These are phyloP conservation scores for Myriosclerotinia curreyana DNA, from an alignment of 2,329 filamentous ascomycete genomes.

Conservation along the genomic window DNA sequence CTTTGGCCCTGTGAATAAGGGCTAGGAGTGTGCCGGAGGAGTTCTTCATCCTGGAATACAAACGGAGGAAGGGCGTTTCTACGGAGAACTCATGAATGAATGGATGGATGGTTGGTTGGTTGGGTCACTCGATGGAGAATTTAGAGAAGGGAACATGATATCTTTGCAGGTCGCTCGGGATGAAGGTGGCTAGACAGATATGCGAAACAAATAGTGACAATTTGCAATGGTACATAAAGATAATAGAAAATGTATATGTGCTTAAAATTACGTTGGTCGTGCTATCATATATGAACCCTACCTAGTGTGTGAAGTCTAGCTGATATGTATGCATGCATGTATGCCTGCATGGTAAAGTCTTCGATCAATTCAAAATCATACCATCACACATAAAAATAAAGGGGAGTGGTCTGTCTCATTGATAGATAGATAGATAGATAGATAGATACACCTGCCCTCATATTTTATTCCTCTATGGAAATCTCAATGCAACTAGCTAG, in stretches of 20 bases:
- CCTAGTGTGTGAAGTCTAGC: neutral
- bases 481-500: neutral
- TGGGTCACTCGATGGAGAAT: neutral
- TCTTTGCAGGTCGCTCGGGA: neutral
- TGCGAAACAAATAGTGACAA: neutral
- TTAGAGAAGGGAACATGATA: neutral
- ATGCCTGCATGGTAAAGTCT: neutral
- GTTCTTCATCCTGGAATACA: neutral
- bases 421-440: no score
- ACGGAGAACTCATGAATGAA: neutral
- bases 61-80: neutral
- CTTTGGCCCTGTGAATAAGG: neutral
- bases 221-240: neutral
- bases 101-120: neutral
- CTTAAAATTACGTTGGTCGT: neutral
- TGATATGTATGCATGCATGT: neutral
- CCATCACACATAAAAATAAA: neutral
- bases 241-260: conserved; percentile 10
- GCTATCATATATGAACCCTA: neutral
- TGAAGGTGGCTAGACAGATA: neutral
- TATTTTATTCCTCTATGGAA: neutral
- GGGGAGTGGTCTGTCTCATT: neutral
- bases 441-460: neutral
- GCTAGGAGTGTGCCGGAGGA: neutral
- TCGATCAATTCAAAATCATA: neutral